Conservation (phyloP, 2,329 filamentous ascomycete species). For the Paraconiothyrium sp. region DNA sequence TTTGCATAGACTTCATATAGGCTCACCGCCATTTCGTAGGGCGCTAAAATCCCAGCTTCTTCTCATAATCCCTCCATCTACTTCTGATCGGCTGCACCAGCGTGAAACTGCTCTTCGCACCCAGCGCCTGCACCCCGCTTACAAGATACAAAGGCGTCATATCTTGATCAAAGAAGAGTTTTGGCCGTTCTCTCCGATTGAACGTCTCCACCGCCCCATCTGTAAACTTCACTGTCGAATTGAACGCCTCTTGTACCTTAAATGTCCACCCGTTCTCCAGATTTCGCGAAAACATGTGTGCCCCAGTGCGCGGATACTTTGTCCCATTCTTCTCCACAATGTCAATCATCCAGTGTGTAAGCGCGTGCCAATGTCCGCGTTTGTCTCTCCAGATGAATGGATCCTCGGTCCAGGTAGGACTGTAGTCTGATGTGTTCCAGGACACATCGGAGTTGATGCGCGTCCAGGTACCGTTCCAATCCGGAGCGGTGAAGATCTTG, state of each 20-base stretch:
- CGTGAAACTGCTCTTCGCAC: slow-evolving; percentile 49
- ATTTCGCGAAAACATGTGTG: slow-evolving; percentile 43
- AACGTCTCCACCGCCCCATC: slow-evolving; percentile 54
- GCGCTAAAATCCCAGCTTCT: slow-evolving; percentile 22
- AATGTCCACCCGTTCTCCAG: slow-evolving; percentile 46
- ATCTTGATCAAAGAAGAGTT: slow-evolving; percentile 60
- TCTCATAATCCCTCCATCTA: slow-evolving; percentile 24
- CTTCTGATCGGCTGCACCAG: slow-evolving; percentile 53
- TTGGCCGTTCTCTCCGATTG: slow-evolving; percentile 59
- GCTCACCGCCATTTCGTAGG: neutral
- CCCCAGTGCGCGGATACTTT: slow-evolving; percentile 45
- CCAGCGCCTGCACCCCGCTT: slow-evolving; percentile 59
- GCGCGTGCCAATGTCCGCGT: slow-evolving; percentile 47
- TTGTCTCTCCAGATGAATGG: slow-evolving; percentile 51
- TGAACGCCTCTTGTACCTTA: slow-evolving; percentile 41
- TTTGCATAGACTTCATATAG: neutral
- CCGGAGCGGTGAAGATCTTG: slow-evolving; percentile 44
- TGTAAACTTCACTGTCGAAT: slow-evolving; percentile 44
- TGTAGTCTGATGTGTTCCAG: slow-evolving; percentile 35
- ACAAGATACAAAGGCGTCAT: slow-evolving; percentile 59
- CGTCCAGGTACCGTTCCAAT: slow-evolving; percentile 40
- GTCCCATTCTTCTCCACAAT: slow-evolving; percentile 34
- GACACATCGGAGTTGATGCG: slow-evolving; percentile 23
- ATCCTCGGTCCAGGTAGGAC: slow-evolving; percentile 39
- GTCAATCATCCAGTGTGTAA: slow-evolving; percentile 48